Evolutionary conservation across 495 filamentous ascomycete genomes (phyloP).

Genomic region (Aspergillus ellipticus): DNA sequence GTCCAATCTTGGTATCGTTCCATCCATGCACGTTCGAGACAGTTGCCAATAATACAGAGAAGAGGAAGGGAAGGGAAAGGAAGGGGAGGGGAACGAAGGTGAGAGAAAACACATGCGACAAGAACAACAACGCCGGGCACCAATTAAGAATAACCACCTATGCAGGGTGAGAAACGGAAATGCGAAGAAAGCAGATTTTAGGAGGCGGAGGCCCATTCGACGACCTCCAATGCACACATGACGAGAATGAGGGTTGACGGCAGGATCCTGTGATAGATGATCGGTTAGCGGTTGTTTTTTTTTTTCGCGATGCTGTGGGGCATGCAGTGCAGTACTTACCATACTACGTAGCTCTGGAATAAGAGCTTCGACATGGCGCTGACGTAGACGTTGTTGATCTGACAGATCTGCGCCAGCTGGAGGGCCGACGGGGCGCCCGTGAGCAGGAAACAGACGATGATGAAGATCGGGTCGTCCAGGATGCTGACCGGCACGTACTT

Average conservation of each 20-base stretch:
- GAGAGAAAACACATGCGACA: background rate
- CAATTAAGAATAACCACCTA: background rate
- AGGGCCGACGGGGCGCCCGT: constrained; percentile 91
- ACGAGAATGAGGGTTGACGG: constrained; percentile 89
- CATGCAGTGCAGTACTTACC: constrained; percentile 50
- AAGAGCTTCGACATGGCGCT: constrained; percentile 86
- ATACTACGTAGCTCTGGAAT: constrained; percentile 97
- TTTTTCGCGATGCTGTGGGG: too few relatives aligned
- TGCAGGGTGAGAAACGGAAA: constrained; percentile 2
- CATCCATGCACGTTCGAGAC: background rate
- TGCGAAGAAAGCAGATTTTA: background rate
- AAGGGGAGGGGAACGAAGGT: background rate
- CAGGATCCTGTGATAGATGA: constrained; percentile 63
- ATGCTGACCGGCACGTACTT: constrained; percentile 94
- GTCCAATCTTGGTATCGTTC: background rate
- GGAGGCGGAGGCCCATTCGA: constrained; percentile 73
- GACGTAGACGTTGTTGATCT: constrained; percentile 95
- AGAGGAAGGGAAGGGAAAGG: background rate
- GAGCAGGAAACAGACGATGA: constrained; percentile 94
- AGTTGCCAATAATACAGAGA: constrained; percentile 1
- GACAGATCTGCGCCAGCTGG: constrained; percentile 96
- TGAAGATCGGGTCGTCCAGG: constrained; percentile 94
- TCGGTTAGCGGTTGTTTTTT: constrained; percentile 25
- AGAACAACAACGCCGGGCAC: constrained; percentile 4
- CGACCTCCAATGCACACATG: constrained; percentile 84